Conservation (phyloP, 176 grass and related monocot genomes). For the Musa troglodytarum region DNA sequence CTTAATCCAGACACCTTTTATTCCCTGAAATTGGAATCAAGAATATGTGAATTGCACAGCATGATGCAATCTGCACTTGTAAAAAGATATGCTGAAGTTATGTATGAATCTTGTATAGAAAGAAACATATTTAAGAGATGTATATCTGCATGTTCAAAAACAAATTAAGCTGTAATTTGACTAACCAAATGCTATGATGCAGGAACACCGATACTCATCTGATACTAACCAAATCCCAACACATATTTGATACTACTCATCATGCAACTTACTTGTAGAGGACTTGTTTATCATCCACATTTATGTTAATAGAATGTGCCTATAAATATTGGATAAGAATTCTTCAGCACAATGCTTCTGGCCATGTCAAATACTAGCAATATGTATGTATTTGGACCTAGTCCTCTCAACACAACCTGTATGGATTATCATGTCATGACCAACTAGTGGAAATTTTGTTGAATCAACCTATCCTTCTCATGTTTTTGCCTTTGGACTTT, state of each 20-base stretch:
- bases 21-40: constrained; percentile 7
- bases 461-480: too few relatives aligned
- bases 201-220: not conserved
- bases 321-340: not conserved
- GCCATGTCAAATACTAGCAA: not conserved
- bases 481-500: too few relatives aligned
- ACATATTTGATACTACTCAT: not conserved
- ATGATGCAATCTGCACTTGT: too few relatives aligned
- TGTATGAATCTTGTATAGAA: too few relatives aligned
- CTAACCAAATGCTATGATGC: not conserved
- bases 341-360: not conserved
- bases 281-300: not conserved
- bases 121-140: too few relatives aligned
- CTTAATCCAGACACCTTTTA: constrained; percentile 16
- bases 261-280: not conserved
- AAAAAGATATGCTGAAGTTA: too few relatives aligned
- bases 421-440: too few relatives aligned
- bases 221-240: not conserved
- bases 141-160: not conserved
- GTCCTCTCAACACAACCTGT: too few relatives aligned
- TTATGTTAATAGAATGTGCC: not conserved
- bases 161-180: not conserved
- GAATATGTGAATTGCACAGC: not conserved
- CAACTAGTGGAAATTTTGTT: too few relatives aligned
- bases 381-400: too few relatives aligned